Conservation (phyloP, 352 stramenopile genomes). For the Globisporangium rhizosaccharum region DNA sequence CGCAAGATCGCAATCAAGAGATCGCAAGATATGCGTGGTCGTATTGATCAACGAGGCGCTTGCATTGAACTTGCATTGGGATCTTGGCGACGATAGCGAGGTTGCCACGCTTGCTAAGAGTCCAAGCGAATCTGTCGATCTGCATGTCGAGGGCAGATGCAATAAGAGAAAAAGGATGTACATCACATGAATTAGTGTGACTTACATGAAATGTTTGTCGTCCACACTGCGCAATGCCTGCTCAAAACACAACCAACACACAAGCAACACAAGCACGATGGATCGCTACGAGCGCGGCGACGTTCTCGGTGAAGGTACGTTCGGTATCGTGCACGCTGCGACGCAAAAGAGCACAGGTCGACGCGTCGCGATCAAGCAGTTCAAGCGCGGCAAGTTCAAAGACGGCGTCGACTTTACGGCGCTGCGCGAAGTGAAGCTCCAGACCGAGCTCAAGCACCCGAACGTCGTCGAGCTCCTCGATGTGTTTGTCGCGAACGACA, state of each 20-base stretch:
- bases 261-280: conserved; percentile 27
- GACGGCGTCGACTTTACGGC: conserved; percentile 87
- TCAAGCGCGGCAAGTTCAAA: conserved; percentile 88
- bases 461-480: conserved; percentile 86
- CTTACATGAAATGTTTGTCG: no score
- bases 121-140: no score
- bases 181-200: no score
- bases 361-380: conserved; percentile 83
- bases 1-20: no score
- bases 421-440: conserved; percentile 85
- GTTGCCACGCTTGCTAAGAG: no score
- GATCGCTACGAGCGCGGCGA: conserved; percentile 74
- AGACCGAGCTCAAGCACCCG: conserved; percentile 80
- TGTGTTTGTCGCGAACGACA: conserved; percentile 85
- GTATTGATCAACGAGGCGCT: no score
- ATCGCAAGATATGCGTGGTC: no score
- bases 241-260: not conserved
- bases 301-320: conserved; percentile 83
- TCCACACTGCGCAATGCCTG: not conserved
- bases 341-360: conserved; percentile 69
- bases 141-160: no score
- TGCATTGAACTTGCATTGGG: no score
- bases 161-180: no score
- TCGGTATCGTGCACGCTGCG: conserved; percentile 82
- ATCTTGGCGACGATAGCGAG: no score